Evolutionary conservation across 2,329 filamentous ascomycete genomes (phyloP).

Genomic region (Stagonosporopsis chrysanthemi): DNA sequence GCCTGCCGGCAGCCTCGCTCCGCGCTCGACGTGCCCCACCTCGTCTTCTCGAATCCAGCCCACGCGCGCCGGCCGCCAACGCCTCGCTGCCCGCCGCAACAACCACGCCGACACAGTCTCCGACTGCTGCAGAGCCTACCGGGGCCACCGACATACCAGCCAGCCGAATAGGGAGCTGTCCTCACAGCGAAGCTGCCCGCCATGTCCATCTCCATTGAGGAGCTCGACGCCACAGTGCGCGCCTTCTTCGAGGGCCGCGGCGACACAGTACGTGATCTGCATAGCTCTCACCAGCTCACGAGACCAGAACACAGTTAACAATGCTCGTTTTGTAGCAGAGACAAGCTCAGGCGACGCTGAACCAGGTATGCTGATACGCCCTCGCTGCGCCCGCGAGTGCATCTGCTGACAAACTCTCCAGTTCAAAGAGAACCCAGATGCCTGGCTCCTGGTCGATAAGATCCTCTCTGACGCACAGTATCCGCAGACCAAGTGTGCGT

Average conservation of each 20-base stretch:
- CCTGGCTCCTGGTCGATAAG: constrained; percentile 97
- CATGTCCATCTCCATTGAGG: constrained; percentile 79
- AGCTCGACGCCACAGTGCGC: constrained; percentile 95
- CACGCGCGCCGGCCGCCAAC: constrained; percentile 27
- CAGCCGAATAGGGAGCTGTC: constrained; percentile 46
- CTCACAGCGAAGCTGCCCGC: constrained; percentile 44
- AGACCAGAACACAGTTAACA: constrained; percentile 50
- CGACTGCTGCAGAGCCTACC: constrained; percentile 26
- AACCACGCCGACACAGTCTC: constrained; percentile 7
- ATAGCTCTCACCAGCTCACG: background rate
- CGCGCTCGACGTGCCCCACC: constrained; percentile 42
- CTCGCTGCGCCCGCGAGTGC: constrained; percentile 12
- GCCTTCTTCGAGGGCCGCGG: constrained; percentile 98
- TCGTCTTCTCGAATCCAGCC: constrained; percentile 39
- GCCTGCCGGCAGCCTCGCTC: constrained; percentile 40
- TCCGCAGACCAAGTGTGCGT: constrained; percentile 92
- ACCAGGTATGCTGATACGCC: constrained; percentile 71
- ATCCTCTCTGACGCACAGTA: constrained; percentile 93
- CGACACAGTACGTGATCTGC: constrained; percentile 72
- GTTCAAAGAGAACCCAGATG: constrained; percentile 99
- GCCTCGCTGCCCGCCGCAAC: constrained; percentile 20
- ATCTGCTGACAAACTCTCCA: constrained; percentile 52
- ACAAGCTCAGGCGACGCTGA: constrained; percentile 88
- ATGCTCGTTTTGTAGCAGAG: constrained; percentile 75
- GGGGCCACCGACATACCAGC: constrained; percentile 28